phyloP scores from a whole-genome alignment of 1,284 basidiomycete species.

The Quambalaria eucalypti region DNA sequence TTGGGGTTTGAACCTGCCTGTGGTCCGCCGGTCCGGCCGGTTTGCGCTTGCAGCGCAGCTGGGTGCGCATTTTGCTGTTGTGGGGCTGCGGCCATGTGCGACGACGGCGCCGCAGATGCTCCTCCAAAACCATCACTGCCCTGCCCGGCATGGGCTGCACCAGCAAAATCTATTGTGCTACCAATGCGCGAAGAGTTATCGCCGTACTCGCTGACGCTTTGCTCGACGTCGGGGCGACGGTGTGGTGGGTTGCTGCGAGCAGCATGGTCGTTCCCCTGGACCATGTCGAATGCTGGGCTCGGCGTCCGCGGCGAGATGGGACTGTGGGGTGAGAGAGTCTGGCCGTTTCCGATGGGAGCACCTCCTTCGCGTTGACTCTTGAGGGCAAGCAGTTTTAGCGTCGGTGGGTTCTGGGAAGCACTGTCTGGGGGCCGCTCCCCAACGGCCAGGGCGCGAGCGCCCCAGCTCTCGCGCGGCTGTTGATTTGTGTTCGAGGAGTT shows the following conservation, averaged over 20 bases:
- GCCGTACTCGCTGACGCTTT: constrained; percentile 14
- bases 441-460: constrained; percentile 30
- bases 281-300: constrained; percentile 8
- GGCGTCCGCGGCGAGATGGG: too few species aligned
- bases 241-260: background rate
- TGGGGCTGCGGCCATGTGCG: too few species aligned
- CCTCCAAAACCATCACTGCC: constrained; percentile 1
- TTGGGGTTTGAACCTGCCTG: too few species aligned
- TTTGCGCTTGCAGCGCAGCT: too few species aligned
- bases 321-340: too few species aligned
- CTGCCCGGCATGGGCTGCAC: too few species aligned
- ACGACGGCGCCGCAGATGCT: background rate
- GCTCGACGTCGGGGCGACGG: background rate
- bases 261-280: background rate
- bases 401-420: constrained; percentile 38
- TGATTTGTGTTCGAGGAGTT: constrained; percentile 2
- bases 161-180: constrained; percentile 25
- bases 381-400: constrained; percentile 35
- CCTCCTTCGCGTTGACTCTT: constrained; percentile 21
- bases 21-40: too few species aligned
- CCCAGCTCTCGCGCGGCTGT: constrained; percentile 32
- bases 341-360: too few species aligned
- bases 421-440: constrained; percentile 33
- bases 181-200: constrained; percentile 25
- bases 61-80: too few species aligned